Evolutionary conservation across 2,329 filamentous ascomycete species (phyloP).

Genomic region (Epichloe elymi): DNA sequence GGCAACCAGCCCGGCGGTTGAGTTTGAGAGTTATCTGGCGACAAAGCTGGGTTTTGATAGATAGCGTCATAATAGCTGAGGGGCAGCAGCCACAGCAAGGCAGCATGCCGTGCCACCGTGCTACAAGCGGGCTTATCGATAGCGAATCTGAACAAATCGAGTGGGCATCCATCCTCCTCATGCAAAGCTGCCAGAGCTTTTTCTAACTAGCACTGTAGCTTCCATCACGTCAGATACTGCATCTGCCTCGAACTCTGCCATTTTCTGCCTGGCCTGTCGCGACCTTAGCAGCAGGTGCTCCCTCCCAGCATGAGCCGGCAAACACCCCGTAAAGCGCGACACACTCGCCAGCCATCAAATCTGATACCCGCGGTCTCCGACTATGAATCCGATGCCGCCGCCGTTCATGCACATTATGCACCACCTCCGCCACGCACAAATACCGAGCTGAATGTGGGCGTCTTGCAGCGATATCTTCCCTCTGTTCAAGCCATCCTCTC

Average conservation of each 20-base stretch:
- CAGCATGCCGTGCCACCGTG: too few relatives aligned
- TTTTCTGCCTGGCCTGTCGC: not conserved
- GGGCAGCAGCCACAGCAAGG: too few relatives aligned
- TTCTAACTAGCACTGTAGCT: too few relatives aligned
- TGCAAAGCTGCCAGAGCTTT: too few relatives aligned
- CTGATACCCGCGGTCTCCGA: slow-evolving; percentile 35
- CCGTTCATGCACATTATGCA: slow-evolving; percentile 23
- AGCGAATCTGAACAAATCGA: too few relatives aligned
- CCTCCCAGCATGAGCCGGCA: slow-evolving; percentile 27
- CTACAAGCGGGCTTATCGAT: too few relatives aligned
- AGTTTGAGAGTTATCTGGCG: too few relatives aligned
- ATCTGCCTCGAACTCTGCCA: not conserved
- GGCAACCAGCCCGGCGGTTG: too few relatives aligned
- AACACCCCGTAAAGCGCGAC: slow-evolving; percentile 27
- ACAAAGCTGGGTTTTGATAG: not conserved
- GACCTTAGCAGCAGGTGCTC: not conserved
- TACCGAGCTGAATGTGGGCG: slow-evolving; percentile 75
- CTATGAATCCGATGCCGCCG: slow-evolving; percentile 53
- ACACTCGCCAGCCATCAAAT: slow-evolving; percentile 28
- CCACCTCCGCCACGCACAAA: slow-evolving; percentile 53
- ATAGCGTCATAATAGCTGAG: not conserved
- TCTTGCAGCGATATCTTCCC: slow-evolving; percentile 70
- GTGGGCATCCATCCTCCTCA: too few relatives aligned
- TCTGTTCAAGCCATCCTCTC: slow-evolving; percentile 60
- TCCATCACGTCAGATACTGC: too few relatives aligned